Base-by-base conservation (phyloP, 2,329 filamentous ascomycete genomes). In the Penicillium sp. region DNA sequence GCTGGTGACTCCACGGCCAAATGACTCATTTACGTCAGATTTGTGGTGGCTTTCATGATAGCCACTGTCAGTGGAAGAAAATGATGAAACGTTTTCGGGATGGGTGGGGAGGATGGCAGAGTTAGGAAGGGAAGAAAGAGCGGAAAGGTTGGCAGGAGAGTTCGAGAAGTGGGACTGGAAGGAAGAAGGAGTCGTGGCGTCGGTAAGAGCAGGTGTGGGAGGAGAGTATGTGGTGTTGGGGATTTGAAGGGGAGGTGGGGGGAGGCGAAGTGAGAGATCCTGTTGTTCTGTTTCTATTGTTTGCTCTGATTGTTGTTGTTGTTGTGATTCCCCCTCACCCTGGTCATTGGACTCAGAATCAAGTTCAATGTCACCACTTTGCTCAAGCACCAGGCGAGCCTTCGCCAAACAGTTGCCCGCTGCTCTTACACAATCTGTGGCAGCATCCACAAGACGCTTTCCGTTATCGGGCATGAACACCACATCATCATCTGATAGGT, bases 371-470 rank as follows among this genome's bases (percentile, higher is more conserved):
- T 95, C 91, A 16, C 91, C 90, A 55, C 93, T 89, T 53, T 87
- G 81, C 70, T 95, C 90, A 50, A 99, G 86, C 37, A 95, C 83
- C 65, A 82, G 79, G 62, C 89, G 89, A 10, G 91, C 87, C 71
- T 91, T 92, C 6, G 87, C 85, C 16, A 95, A 87, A 68, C 92
- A 96, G 60, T 95, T 90, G 34, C 92, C 92, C 37, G 91, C 90
- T 18, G 89, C 87, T 59, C 89, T 86, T 22, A 99, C 91, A 65
- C 91, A 96, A 52, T 82, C 84, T 6, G 90, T 95, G 8, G 90
- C 90, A 16, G 89, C 88, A 53, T 80, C 77, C 28, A 93, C 80
- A 34, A 95, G 77, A 25, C 84, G 79, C 56, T 82, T 84, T 57
- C 89, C 89, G 63, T 92, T 86, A 53, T 89, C 83, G 1, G 87